Base-by-base conservation (phyloP, 83 land plant genomes). In the Thuja plicata region DNA sequence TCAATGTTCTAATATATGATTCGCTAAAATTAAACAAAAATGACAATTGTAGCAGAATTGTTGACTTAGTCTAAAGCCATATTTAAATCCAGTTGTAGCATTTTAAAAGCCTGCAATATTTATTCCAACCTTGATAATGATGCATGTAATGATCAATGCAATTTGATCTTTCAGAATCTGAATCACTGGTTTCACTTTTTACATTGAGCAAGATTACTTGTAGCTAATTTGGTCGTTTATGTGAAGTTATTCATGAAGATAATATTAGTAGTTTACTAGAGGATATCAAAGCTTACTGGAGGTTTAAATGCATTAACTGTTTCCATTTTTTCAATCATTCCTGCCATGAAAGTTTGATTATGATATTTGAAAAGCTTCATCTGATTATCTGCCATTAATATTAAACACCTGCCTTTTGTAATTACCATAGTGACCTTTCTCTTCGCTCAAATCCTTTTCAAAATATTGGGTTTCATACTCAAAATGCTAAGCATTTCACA, bases 151-250 rank as follows among this genome's bases (percentile, higher is more conserved):
- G 73, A 24, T 66, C 73, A 66, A 66, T 66, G 73, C 24, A 24
- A 66, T 66, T 8, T 66, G 73, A 66, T 66, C 73, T 66, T 66
- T 66, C 30, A 66, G 8, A 66, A 27, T 66, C n/a, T 27, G 30
- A 66, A 66, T 66, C 73, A 8, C 73, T 66, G 24, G 8, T 41
- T 40, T 40, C n/a, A 41, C 46, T 40, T 7, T 80, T 80, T 80
- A 19, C 84, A 41, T 80, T 41, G n/a, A 80, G 45, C 5, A 43
- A 80, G 84, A 80, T 41, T 80, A 80, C 84, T 80, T 21, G n/a
- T 40, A 41, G 48, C 30, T 24, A 80, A 24, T 19, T 41, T 80
- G 83, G 10, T 43, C 3, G 2, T 41, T 80, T 80, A 21, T 19
- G 5, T 41, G 45, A 40, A 80, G 9, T 41, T 80, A 66, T 8